Evolutionary conservation across 192 early-diverging fungal genomes (phyloP).

Genomic region (Backusella morwellensis): DNA sequence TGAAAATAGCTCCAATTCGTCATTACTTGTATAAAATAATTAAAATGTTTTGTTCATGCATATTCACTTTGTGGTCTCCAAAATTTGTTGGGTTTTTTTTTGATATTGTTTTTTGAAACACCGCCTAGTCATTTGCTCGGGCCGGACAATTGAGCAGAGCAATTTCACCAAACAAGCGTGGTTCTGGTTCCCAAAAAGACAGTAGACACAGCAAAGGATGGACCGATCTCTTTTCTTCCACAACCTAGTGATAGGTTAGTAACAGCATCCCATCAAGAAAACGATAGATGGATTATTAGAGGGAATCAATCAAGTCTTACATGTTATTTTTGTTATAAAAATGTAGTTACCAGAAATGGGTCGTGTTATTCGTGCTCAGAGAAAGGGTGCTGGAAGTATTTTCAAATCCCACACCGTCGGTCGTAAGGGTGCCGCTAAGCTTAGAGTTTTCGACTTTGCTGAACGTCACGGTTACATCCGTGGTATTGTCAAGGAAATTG

Average conservation of each 20-base stretch:
- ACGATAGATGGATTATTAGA: background rate
- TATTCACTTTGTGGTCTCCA: background rate
- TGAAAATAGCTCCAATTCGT: slow-evolving; percentile 14
- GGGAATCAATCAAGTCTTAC: background rate
- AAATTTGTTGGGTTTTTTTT: background rate
- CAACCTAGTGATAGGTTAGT: slow-evolving; percentile 7
- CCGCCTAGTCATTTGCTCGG: background rate
- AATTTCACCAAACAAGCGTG: background rate
- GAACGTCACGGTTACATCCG: slow-evolving; percentile 98
- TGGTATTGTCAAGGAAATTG: slow-evolving; percentile 97
- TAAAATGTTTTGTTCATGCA: background rate
- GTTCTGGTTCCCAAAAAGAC: background rate
- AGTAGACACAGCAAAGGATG: background rate
- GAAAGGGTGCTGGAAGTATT: slow-evolving; percentile 99
- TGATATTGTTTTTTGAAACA: background rate
- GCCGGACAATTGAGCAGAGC: background rate
- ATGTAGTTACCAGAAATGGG: slow-evolving; percentile 68
- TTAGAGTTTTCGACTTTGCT: slow-evolving; percentile 91
- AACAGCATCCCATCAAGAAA: background rate
- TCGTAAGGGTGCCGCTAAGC: slow-evolving; percentile 95
- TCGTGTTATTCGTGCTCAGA: slow-evolving; percentile 98
- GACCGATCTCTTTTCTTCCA: slow-evolving; percentile 6
- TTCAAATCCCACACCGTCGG: slow-evolving; percentile 95
- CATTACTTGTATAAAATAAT: background rate
- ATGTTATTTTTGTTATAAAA: background rate